Evolutionary conservation across 129 eudicot genomes (phyloP).

Genomic region (Cynara cardunculus): DNA sequence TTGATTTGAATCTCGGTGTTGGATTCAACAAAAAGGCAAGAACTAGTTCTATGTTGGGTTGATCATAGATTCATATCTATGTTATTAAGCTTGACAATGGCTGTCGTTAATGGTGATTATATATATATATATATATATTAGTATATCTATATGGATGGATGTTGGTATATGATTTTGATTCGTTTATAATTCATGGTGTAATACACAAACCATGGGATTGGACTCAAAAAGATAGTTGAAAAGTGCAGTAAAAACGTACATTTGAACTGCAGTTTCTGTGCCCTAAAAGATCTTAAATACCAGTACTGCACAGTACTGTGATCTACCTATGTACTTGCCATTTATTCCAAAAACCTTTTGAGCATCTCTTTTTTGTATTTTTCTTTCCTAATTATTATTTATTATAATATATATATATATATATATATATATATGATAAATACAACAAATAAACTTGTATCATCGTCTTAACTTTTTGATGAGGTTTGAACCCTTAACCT

Average conservation of each 20-base stretch:
- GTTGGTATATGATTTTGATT: too few relatives aligned
- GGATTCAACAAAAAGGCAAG: constrained; percentile 24
- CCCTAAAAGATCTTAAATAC: constrained; percentile 15
- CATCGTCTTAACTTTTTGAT: too few relatives aligned
- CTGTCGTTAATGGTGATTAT: background rate
- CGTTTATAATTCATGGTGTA: background rate
- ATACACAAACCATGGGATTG: background rate
- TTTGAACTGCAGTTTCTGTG: constrained; percentile 34
- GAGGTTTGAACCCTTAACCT: too few relatives aligned
- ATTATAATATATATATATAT: too few relatives aligned
- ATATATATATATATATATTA: background rate
- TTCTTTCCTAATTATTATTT: too few relatives aligned
- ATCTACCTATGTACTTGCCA: constrained; percentile 32
- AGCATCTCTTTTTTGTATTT: too few relatives aligned
- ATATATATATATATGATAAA: too few relatives aligned
- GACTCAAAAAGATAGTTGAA: background rate
- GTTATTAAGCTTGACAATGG: background rate
- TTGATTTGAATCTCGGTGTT: constrained; percentile 32
- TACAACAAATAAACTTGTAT: too few relatives aligned
- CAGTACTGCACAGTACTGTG: constrained; percentile 5
- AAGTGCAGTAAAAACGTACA: constrained; percentile 9
- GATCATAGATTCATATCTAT: background rate
- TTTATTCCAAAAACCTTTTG: background rate
- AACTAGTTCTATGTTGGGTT: background rate
- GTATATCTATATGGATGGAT: too few relatives aligned